These are phyloP conservation scores for Fusarium austroafricanum DNA, from an alignment of 2,329 filamentous ascomycete genomes.

Conservation along the genomic window DNA sequence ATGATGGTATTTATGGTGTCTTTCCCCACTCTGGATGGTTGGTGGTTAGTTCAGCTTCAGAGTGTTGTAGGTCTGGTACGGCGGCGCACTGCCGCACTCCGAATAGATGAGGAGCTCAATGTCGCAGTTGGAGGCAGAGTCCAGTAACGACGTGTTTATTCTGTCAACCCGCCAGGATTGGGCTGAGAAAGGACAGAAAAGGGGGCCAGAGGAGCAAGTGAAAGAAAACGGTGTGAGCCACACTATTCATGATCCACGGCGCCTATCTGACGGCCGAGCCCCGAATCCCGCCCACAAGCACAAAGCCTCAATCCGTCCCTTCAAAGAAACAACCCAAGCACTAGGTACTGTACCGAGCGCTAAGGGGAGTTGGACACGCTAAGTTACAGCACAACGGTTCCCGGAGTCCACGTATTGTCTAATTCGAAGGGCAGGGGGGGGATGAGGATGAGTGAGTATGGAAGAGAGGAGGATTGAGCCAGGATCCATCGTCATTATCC, in stretches of 20 bases:
- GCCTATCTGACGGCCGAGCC: conserved; percentile 34
- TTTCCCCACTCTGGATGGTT: conserved; percentile 33
- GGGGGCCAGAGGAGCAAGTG: conserved; percentile 25
- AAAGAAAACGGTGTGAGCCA: conserved; percentile 43
- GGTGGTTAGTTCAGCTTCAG: conserved; percentile 28
- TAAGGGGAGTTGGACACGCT: conserved; percentile 24
- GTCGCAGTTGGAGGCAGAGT: not conserved
- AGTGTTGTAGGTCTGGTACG: conserved; percentile 24
- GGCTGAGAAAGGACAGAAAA: conserved; percentile 1
- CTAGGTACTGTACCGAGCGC: conserved; percentile 39
- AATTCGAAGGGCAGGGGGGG: conserved; percentile 12
- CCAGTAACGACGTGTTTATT: conserved; percentile 16
- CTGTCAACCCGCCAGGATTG: conserved; percentile 23
- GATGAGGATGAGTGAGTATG: conserved; percentile 8
- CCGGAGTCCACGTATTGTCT: conserved; percentile 25
- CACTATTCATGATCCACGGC: conserved; percentile 35
- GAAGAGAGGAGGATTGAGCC: conserved; percentile 11
- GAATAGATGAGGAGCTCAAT: conserved; percentile 25
- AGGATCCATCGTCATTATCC: conserved; percentile 33
- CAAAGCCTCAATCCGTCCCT: conserved; percentile 38
- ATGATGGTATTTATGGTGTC: conserved; percentile 34
- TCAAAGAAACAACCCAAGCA: conserved; percentile 28
- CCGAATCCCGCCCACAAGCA: conserved; percentile 26
- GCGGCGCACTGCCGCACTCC: conserved; percentile 40
- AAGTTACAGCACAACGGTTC: conserved; percentile 31